These are phyloP conservation scores for Sicyos edulis DNA, from an alignment of 306 rosid species.

Conservation along the genomic window DNA sequence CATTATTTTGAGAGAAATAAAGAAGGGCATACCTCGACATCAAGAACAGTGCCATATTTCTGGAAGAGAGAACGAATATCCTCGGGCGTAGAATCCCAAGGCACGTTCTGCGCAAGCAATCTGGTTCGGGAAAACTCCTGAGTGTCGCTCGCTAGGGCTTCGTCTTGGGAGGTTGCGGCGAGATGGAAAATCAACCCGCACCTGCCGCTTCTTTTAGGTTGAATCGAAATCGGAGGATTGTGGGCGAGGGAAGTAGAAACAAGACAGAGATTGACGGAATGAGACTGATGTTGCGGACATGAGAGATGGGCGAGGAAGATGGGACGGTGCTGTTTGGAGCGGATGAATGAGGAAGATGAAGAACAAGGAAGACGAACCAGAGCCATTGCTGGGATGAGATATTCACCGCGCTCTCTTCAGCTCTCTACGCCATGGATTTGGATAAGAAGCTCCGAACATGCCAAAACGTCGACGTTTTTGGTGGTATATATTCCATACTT, in stretches of 20 bases:
- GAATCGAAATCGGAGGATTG: not conserved
- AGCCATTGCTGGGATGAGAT: constrained; percentile 55
- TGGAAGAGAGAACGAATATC: constrained; percentile 72
- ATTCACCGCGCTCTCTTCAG: not conserved
- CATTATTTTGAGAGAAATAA: not conserved
- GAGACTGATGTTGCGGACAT: constrained; percentile 24
- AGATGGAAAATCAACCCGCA: constrained; percentile 30
- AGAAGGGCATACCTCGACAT: constrained; percentile 57
- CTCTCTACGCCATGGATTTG: constrained; percentile 14
- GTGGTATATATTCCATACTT: too few species aligned
- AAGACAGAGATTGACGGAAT: constrained; percentile 21
- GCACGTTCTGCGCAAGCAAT: constrained; percentile 80
- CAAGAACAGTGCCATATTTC: constrained; percentile 61
- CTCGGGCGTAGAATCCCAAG: constrained; percentile 78
- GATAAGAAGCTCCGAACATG: constrained; percentile 14
- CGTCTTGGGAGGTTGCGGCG: constrained; percentile 46
- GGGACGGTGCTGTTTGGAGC: constrained; percentile 26
- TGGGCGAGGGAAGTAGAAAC: not conserved
- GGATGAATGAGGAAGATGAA: constrained; percentile 29
- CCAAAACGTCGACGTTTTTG: constrained; percentile 15
- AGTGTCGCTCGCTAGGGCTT: constrained; percentile 30
- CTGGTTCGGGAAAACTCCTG: constrained; percentile 47
- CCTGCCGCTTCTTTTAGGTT: constrained; percentile 26
- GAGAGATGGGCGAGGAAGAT: constrained; percentile 23
- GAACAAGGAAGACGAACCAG: constrained; percentile 33